These are phyloP conservation scores for Rubia peregrina DNA, from an alignment of 305 asterid species.

Conservation along the genomic window DNA sequence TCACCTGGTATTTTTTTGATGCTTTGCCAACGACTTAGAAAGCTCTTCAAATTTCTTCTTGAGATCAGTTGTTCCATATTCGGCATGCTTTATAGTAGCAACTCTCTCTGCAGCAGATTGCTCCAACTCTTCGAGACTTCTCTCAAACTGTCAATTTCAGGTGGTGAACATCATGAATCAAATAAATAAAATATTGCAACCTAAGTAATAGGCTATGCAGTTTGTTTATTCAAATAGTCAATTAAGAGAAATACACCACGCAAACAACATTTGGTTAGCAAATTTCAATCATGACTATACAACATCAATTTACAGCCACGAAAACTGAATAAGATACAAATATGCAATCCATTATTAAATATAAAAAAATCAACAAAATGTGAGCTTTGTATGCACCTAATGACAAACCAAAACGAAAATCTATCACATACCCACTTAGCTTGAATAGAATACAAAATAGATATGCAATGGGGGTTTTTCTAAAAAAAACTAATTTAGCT, in stretches of 20 bases:
- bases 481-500: no score
- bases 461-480: no score
- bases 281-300: no score
- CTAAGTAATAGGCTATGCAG: slow-evolving; percentile 3
- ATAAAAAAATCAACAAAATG: no score
- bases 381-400: no score
- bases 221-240: background rate
- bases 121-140: slow-evolving; percentile 63
- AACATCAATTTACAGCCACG: no score
- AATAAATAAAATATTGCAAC: slow-evolving; percentile 14
- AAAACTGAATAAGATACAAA: no score
- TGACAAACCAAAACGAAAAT: no score
- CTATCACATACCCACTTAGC: no score
- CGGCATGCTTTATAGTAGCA: slow-evolving; percentile 54
- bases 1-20: slow-evolving; percentile 88
- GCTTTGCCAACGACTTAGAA: slow-evolving; percentile 71
- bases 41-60: slow-evolving; percentile 60
- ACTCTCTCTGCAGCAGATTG: slow-evolving; percentile 68
- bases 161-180: slow-evolving; percentile 13
- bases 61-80: slow-evolving; percentile 76
- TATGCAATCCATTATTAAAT: no score
- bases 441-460: no score
- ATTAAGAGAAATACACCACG: background rate
- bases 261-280: no score
- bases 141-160: slow-evolving; percentile 45